Percentiles rank a stretch among this genome's conserved stretches.
Evolutionary conservation across 805 yeast genomes (phyloP).

Genomic region (Wickerhamiella dianesei): DNA sequence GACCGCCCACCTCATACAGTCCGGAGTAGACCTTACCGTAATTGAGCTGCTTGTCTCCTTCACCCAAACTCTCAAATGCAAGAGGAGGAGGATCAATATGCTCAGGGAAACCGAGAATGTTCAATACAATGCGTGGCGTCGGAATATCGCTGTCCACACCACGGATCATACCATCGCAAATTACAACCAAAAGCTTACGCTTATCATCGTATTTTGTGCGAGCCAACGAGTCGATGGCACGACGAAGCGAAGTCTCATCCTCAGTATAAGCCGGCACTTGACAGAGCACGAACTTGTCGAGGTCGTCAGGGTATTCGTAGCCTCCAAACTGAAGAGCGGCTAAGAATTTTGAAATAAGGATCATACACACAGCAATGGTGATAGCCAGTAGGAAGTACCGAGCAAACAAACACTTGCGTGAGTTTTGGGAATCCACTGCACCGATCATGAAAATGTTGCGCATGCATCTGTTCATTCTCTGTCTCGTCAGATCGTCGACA

Average conservation of each 20-base stretch:
- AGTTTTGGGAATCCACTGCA: slow-evolving; percentile 28
- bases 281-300: slow-evolving; percentile 29
- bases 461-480: slow-evolving; percentile 25
- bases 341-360: slow-evolving; percentile 27
- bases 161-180: slow-evolving; percentile 50
- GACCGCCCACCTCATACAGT: slow-evolving; percentile 43
- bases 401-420: slow-evolving; percentile 29
- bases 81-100: slow-evolving; percentile 40
- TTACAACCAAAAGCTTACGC: slow-evolving; percentile 40
- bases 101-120: slow-evolving; percentile 40
- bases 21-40: slow-evolving; percentile 51
- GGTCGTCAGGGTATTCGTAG: slow-evolving; percentile 26
- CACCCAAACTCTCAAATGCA: slow-evolving; percentile 45
- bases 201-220: slow-evolving; percentile 46
- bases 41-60: slow-evolving; percentile 48
- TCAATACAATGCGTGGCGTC: slow-evolving; percentile 45
- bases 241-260: slow-evolving; percentile 40
- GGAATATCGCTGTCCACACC: slow-evolving; percentile 48
- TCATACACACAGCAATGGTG: slow-evolving; percentile 27
- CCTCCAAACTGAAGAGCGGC: slow-evolving; percentile 31
- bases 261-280: slow-evolving; percentile 50
- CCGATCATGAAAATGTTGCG: slow-evolving; percentile 30
- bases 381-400: slow-evolving; percentile 31
- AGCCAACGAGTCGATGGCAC: slow-evolving; percentile 47
- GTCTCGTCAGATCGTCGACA: slow-evolving; percentile 16